Base-by-base conservation (phyloP, 208 protist genomes). In the Angomonas ambiguus region DNA sequence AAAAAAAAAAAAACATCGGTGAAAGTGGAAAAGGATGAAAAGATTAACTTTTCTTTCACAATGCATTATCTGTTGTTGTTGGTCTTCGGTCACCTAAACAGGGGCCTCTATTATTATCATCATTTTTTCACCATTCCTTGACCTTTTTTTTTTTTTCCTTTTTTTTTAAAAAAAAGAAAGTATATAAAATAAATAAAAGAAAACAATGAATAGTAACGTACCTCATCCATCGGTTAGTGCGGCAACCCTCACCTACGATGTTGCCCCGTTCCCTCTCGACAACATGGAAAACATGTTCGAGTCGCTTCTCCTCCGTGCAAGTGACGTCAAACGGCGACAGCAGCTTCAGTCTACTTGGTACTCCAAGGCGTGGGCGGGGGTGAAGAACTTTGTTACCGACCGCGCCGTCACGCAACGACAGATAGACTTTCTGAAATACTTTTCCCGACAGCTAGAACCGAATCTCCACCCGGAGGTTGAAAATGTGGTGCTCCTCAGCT, bases 391-490 rank as follows among this genome's bases (percentile, higher is more conserved):
- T 49, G 20, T 34, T 11, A 34, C 66, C 35, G 51, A 51, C 1
- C n/a, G 71, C 18, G 32, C 59, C 3, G 45, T 77, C 11, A 48
- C 63, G 49, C 24, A 34, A 49, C 74, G 72, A 24, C 72, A 83
- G 59, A 33, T 34, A 8, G 65, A 59, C 72, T 90, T 90, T 57
- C 10, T 73, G 11, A 28, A 67, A 0, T 69, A 65, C 55, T 86
- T 89, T 42, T 42, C 79, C n/a, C 76, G 77, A 8, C 83, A 89
- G 63, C 66, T 87, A 31, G 78, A 90, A 60, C 61, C 68, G 20
- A 71, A 77, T 30, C 63, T 73, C 4, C 24, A 24, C 30, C 34
- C 48, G 11, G 65, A 76, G 49, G 74, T 72, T 35, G 65, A 62
- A 34, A 78, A 58, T 56, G 56, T 51, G 4, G 79, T 87, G 22